Evolutionary conservation across 164 flowering plant species (phyloP).

Genomic region (Dillenia turbinata): DNA sequence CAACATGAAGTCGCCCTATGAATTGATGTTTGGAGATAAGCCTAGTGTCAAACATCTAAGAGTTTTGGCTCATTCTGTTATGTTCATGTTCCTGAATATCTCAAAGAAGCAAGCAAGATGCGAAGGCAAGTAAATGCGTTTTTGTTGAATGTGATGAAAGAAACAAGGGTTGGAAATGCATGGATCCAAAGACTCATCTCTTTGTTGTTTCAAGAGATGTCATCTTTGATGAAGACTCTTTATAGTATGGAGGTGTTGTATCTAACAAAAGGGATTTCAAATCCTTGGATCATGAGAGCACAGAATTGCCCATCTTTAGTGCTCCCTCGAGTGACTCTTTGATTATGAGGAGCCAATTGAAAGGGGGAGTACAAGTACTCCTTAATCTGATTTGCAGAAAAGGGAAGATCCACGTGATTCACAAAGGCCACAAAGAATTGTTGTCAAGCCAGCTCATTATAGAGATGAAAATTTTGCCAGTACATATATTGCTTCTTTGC

Average conservation of each 20-base stretch:
- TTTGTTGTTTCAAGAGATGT: slow-evolving; percentile 9
- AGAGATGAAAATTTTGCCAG: not conserved
- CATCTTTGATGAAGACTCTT: slow-evolving; percentile 8
- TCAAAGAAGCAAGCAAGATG: slow-evolving; percentile 14
- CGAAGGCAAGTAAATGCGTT: slow-evolving; percentile 13
- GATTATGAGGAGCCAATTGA: not conserved
- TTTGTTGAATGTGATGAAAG: slow-evolving; percentile 12
- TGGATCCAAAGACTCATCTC: slow-evolving; percentile 9
- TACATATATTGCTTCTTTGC: not conserved
- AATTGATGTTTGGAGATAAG: slow-evolving; percentile 7
- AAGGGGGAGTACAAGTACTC: not conserved
- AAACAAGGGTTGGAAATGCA: slow-evolving; percentile 11
- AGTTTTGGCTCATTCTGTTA: slow-evolving; percentile 24
- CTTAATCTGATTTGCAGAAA: not conserved
- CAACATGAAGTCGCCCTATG: slow-evolving; percentile 15
- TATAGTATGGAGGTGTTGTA: not conserved
- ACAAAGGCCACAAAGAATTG: not conserved
- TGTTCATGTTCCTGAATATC: slow-evolving; percentile 16
- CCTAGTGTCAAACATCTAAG: slow-evolving; percentile 15
- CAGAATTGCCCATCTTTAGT: not conserved
- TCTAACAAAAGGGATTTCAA: not conserved
- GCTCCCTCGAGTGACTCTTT: not conserved
- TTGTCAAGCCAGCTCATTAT: not conserved
- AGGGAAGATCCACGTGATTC: not conserved
- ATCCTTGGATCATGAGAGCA: too few relatives aligned